Evolutionary conservation across 2,329 filamentous ascomycete genomes (phyloP).

Genomic region (Exophiala dermatitidis): DNA sequence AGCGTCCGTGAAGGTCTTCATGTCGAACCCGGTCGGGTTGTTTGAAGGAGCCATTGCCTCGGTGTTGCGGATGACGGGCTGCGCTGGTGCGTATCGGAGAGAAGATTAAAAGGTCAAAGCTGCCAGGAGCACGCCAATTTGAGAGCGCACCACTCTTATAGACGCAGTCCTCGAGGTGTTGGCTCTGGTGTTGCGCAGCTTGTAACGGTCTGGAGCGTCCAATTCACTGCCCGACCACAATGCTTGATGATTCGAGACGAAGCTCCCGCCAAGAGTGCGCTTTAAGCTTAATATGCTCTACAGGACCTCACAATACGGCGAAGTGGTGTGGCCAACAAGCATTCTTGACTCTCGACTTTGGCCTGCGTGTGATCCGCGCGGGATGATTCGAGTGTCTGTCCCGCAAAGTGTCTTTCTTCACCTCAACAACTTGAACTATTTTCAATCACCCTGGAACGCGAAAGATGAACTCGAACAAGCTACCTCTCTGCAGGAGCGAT

Average conservation of each 20-base stretch:
- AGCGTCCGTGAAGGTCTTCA: constrained; percentile 41
- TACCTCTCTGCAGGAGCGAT: background rate
- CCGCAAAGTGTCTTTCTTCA: constrained; percentile 1
- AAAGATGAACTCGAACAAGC: background rate
- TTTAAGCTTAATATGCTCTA: background rate
- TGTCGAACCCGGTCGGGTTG: constrained; percentile 89
- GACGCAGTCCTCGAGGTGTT: too few relatives aligned
- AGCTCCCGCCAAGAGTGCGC: constrained; percentile 14
- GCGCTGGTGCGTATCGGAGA: background rate
- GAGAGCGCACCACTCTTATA: background rate
- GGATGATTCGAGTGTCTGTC: background rate
- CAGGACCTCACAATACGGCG: too few relatives aligned
- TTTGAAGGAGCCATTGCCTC: constrained; percentile 13
- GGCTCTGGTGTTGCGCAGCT: too few relatives aligned
- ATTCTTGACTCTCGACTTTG: too few relatives aligned
- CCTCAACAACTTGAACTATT: background rate
- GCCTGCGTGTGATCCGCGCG: background rate
- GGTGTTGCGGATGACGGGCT: background rate
- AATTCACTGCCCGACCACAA: background rate
- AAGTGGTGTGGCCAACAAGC: background rate
- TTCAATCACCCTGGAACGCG: background rate
- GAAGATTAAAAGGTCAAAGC: background rate
- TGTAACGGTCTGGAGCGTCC: background rate
- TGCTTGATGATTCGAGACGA: constrained; percentile 1
- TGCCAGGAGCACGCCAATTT: background rate